These are phyloP conservation scores for Plantago coronopus DNA, from an alignment of 305 asterid species.

Conservation along the genomic window DNA sequence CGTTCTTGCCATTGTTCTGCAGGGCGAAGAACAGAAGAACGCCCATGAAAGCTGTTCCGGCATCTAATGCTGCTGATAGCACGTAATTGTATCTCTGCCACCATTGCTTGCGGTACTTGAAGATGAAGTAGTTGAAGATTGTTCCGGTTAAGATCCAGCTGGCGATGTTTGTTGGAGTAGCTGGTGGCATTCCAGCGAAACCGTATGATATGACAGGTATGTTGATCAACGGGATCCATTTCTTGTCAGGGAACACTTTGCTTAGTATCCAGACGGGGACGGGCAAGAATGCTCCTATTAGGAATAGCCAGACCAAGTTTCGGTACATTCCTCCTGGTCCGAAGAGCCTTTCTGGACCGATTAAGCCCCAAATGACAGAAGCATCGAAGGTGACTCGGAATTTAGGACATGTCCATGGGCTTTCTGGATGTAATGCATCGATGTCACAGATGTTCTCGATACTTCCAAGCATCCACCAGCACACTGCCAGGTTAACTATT, in stretches of 20 bases:
- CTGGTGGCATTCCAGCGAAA: constrained; percentile 98
- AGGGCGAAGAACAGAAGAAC: constrained; percentile 74
- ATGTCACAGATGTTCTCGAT: constrained; percentile 82
- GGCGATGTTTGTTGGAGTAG: constrained; percentile 90
- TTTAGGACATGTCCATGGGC: constrained; percentile 98
- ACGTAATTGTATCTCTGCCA: constrained; percentile 94
- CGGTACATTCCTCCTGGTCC: constrained; percentile 74
- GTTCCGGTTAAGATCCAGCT: constrained; percentile 88
- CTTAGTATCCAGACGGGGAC: constrained; percentile 88
- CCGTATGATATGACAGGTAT: constrained; percentile 92
- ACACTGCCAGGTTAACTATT: constrained; percentile 69
- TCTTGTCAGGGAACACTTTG: constrained; percentile 75
- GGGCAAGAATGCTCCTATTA: constrained; percentile 81
- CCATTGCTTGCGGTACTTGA: constrained; percentile 76
- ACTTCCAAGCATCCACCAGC: constrained; percentile 96
- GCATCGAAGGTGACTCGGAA: constrained; percentile 85
- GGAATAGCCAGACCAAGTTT: constrained; percentile 92
- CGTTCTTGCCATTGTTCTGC: constrained; percentile 65
- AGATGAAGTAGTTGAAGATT: constrained; percentile 82
- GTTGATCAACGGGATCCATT: constrained; percentile 91
- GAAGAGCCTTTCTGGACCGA: constrained; percentile 75
- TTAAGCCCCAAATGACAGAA: constrained; percentile 90
- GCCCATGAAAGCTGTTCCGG: constrained; percentile 98
- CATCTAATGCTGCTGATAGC: constrained; percentile 90
- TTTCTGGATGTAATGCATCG: constrained; percentile 74